Evolutionary conservation across 257 asterid genomes (phyloP).

Genomic region (Coffea eugenioides): DNA sequence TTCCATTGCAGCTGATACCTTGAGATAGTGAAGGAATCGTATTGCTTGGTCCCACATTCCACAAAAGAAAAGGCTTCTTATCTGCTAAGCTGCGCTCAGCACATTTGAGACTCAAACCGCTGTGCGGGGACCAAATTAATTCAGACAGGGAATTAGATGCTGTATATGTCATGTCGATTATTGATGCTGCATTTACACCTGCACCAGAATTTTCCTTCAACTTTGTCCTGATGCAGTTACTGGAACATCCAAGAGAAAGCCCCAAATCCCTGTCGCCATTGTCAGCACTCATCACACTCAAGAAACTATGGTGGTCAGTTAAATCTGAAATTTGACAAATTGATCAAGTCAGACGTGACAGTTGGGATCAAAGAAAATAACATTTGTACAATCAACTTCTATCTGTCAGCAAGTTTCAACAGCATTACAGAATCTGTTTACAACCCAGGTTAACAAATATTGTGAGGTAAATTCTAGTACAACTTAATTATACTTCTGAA

Average conservation of each 20-base stretch:
- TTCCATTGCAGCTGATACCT: conserved; percentile 27
- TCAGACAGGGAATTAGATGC: conserved; percentile 67
- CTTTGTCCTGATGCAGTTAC: conserved; percentile 23
- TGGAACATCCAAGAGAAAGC: conserved; percentile 46
- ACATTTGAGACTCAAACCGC: conserved; percentile 59
- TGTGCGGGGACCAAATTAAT: conserved; percentile 69
- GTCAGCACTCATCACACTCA: conserved; percentile 30
- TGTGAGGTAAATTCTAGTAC: neutral
- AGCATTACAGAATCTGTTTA: neutral
- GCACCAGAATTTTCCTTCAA: conserved; percentile 48
- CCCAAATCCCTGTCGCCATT: conserved; percentile 43
- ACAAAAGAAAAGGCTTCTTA: conserved; percentile 33
- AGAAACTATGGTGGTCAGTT: conserved; percentile 7
- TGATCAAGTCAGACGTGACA: neutral
- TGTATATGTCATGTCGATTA: conserved; percentile 43
- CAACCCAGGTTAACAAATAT: neutral
- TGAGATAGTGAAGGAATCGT: conserved; percentile 27
- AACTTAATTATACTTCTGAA: neutral
- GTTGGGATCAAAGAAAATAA: neutral
- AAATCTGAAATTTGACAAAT: conserved; percentile 22
- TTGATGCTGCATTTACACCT: conserved; percentile 81
- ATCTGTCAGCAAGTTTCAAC: neutral
- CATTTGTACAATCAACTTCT: neutral
- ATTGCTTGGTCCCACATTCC: conserved; percentile 38
- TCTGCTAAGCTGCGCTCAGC: conserved; percentile 32